Percentiles rank a stretch among this genome's conserved stretches.
These are phyloP conservation scores for Fusarium longipes DNA, from an alignment of 2,329 filamentous ascomycete genomes.

Conservation along the genomic window DNA sequence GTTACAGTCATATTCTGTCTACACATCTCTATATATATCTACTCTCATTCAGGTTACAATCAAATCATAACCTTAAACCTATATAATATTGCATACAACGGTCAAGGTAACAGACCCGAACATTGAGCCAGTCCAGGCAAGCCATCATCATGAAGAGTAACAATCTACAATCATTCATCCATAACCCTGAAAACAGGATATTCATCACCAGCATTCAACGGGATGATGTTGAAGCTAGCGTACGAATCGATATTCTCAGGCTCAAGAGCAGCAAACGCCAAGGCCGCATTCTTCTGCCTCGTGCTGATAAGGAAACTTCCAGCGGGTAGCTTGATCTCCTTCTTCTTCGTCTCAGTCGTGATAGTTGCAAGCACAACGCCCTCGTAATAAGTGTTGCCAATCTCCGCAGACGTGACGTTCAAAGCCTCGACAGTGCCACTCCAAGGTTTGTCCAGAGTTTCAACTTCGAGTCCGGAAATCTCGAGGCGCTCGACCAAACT, in stretches of 20 bases:
- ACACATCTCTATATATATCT: too few relatives aligned
- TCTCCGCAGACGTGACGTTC: slow-evolving; percentile 37
- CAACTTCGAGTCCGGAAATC: slow-evolving; percentile 42
- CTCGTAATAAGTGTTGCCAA: slow-evolving; percentile 44
- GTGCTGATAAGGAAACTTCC: slow-evolving; percentile 50
- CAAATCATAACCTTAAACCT: too few relatives aligned
- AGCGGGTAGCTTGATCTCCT: slow-evolving; percentile 40
- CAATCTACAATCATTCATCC: too few relatives aligned
- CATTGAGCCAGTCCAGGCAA: too few relatives aligned
- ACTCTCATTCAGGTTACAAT: too few relatives aligned
- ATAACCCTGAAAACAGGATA: slow-evolving; percentile 47
- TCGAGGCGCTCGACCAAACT: slow-evolving; percentile 46
- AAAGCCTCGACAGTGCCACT: slow-evolving; percentile 46
- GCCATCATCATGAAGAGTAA: too few relatives aligned
- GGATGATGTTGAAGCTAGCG: slow-evolving; percentile 48
- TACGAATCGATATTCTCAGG: slow-evolving; percentile 51
- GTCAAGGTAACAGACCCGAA: too few relatives aligned
- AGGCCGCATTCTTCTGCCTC: slow-evolving; percentile 48
- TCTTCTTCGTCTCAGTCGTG: slow-evolving; percentile 29
- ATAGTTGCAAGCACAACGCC: slow-evolving; percentile 43
- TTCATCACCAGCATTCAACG: slow-evolving; percentile 46
- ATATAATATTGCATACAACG: too few relatives aligned
- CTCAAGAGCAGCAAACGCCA: slow-evolving; percentile 48
- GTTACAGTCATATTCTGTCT: too few relatives aligned
- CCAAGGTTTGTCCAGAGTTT: slow-evolving; percentile 39